Evolutionary conservation across 202 grass and related monocot species (phyloP).

Genomic region (Schoenoplectus tabernaemontani): DNA sequence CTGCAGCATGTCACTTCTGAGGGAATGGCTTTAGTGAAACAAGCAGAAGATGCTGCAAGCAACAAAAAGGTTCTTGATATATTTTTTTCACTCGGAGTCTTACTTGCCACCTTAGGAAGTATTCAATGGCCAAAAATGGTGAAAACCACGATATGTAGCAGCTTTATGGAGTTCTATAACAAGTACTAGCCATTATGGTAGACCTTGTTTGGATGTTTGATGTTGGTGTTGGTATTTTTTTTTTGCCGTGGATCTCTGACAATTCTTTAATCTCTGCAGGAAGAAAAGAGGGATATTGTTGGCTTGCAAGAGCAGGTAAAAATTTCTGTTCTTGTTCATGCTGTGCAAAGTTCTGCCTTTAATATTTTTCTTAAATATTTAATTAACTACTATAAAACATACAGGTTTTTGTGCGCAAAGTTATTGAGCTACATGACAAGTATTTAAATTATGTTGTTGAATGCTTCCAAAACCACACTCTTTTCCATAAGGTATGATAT

Average conservation of each 20-base stretch:
- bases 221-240: background rate
- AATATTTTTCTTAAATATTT: slow-evolving; percentile 19
- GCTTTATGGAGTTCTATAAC: background rate
- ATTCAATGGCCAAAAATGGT: background rate
- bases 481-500: slow-evolving; percentile 85
- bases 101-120: background rate
- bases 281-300: slow-evolving; percentile 87
- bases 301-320: slow-evolving; percentile 92
- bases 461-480: slow-evolving; percentile 93
- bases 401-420: slow-evolving; percentile 93
- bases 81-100: background rate
- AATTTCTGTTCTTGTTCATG: slow-evolving; percentile 16
- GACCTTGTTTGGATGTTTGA: background rate
- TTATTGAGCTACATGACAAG: slow-evolving; percentile 96
- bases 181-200: background rate
- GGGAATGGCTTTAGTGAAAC: slow-evolving; percentile 89
- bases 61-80: slow-evolving; percentile 61
- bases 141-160: background rate
- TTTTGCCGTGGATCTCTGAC: background rate
- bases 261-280: slow-evolving; percentile 30
- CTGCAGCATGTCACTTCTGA: slow-evolving; percentile 82
- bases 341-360: background rate
- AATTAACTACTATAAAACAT: slow-evolving; percentile 6
- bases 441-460: slow-evolving; percentile 84
- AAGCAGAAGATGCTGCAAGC: slow-evolving; percentile 93